Evolutionary conservation across 164 flowering plant genomes (phyloP), one percentile per base, ranked within the genome.

Genomic region (Kalanchoe fedtschenkoi): DNA sequence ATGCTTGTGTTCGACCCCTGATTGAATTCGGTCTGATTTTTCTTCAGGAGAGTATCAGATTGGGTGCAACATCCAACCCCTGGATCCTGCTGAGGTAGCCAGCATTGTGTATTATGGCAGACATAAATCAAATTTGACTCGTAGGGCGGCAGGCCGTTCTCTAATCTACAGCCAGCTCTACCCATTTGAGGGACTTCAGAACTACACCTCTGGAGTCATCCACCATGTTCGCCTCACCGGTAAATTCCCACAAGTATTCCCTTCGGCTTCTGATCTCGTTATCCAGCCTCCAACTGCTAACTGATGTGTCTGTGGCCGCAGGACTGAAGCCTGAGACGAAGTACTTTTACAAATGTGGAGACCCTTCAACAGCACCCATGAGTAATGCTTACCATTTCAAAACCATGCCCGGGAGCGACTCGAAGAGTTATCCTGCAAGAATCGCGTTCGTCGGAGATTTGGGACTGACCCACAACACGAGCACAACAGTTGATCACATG

Each of bases 31-130:
- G 17, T 21, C 28, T 37, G 17, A 39, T 58, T 46, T 63, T 61
- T 46, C 30, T 62, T 34, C n/a, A 85, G 90, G 87, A 64, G 83
- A 85, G 71, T 80, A 85, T 41, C 81, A 83, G 75, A 74, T 87
- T 77, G 96, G 97, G 19, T 16, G 69, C 0, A 84, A 81, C 66
- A 81, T 87, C 56, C 84, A 77, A 8, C 77, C 86, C 32, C 74
- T 84, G 51, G 87, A 84, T 71, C 96, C 97, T 53, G 70, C 86
- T 2, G 75, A 80, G 1, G 90, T 91, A 53, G 85, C 72, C 0
- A 88, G 97, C 69, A 91, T 85, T 73, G 97, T 91, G 61, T 81
- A 84, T 86, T 91, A 77, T 74, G 96, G 96, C 55, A 84, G 77
- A 60, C 62, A 74, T 57, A 85, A 84, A 53, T 85, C 85, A 29